Base-by-base conservation (phyloP, 257 asterid species). In the Buddleja alternifolia region DNA sequence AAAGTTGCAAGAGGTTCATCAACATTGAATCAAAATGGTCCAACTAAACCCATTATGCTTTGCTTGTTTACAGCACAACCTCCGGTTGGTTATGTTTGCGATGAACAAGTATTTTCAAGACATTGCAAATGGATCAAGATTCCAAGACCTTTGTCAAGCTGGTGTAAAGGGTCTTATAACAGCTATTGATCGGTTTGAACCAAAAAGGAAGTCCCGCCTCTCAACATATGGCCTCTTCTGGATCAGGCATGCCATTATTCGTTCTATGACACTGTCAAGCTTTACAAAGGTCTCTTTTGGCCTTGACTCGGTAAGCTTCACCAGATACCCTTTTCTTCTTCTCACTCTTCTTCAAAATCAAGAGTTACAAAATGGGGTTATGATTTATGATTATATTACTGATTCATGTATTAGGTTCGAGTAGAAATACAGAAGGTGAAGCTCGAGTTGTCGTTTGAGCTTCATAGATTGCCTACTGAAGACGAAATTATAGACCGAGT, bases 121-220 rank as follows among this genome's bases (percentile, higher is more conserved):
- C 55, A 81, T 82, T 8, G 68, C 77, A 10, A 87, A 79, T 47
- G 88, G 96, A 40, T 82, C 96, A 50, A 81, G 74, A 75, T 93
- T 90, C 83, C 93, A 88, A 81, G 97, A 93, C 82, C 86, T 93
- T 20, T 93, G 99, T 58, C 77, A 29, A 29, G 34, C 34, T 54
- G 99, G 99, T 12, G 99, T 88, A 64, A 93, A 81, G 79, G 99
- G 99, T 50, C 96, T 93, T 48, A 87, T 93, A 29, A 93, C 88
- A 63, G 90, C 96, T 48, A 87, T 93, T 15, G 99, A 88, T 56
- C 94, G 96, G 19, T 93, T 93, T 77, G 99, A 93, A 60, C 96
- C 95, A 15, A 85, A 78, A 50, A 85, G 95, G 64, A 90, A 75
- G 34, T 29, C 34, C 36, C 79, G 81, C 66, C 90, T 88, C 53